phyloP scores from a whole-genome alignment of 1,284 basidiomycete genomes.

The Ceratobasidium sp. region DNA sequence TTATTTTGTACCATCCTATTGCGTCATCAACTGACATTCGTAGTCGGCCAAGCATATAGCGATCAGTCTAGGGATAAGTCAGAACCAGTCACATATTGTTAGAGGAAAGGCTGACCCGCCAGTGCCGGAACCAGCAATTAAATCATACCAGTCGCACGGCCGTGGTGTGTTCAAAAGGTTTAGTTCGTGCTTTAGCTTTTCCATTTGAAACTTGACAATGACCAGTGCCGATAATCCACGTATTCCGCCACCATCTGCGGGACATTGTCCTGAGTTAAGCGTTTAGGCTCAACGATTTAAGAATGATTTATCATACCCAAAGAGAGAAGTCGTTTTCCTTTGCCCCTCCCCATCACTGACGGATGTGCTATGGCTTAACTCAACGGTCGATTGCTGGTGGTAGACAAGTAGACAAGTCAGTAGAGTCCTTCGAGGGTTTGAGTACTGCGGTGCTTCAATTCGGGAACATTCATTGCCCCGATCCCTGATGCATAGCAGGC shows the following conservation, averaged over 20 bases:
- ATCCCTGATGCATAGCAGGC: too few relatives aligned
- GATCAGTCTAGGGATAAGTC: conserved; percentile 10
- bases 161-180: background rate
- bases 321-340: too few relatives aligned
- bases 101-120: conserved; percentile 34
- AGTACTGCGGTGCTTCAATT: too few relatives aligned
- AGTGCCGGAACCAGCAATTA: conserved; percentile 43
- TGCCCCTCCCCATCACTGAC: too few relatives aligned
- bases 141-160: conserved; percentile 13
- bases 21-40: conserved; percentile 22
- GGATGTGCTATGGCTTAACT: too few relatives aligned
- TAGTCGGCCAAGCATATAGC: conserved; percentile 30
- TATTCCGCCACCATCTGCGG: conserved; percentile 56
- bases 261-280: too few relatives aligned
- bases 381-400: too few relatives aligned
- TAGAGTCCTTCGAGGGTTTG: too few relatives aligned
- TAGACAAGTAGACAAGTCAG: too few relatives aligned
- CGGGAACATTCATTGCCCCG: too few relatives aligned
- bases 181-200: conserved; percentile 13
- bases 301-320: too few relatives aligned
- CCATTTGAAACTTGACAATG: conserved; percentile 53
- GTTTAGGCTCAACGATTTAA: too few relatives aligned
- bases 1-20: conserved; percentile 1
- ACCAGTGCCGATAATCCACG: conserved; percentile 53
- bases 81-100: background rate